Evolutionary conservation across 2,329 filamentous ascomycete species (phyloP), one percentile per base, ranked within the genome.

Genomic region (Paecilomyces dactylethromorphus): DNA sequence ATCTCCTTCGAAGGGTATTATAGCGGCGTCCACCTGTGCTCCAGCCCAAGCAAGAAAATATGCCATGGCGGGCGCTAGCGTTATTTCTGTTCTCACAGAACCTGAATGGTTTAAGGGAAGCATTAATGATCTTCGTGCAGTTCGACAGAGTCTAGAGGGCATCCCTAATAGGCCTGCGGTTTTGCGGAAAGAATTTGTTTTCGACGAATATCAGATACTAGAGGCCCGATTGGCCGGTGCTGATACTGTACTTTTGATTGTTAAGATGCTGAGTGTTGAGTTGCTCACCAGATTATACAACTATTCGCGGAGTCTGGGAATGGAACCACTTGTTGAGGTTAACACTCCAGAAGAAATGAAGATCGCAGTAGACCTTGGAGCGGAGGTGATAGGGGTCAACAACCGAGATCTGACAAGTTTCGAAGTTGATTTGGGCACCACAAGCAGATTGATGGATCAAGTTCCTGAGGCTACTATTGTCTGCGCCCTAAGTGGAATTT

Each of bases 101-200:
- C 94, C 95, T 0, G 90, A 97, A 70, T 99, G 94, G 94, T 99
- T 99, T 81, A 97, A 97, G 78, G 94, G 94, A 54, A 96, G 89
- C 74, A 92, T 99, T 61, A 93, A 99, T 59, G 94, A 99, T 71
- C 79, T 99, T 57, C 86, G 90, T 60, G 86, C 88, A 33, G 94
- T 97, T 31, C 86, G 94, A 52, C 90, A 93, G 74, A 92, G 90
- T 54, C 79, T 99, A n/a, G 86, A 92, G 66, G 88, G 89, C 12
- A 92, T 99, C 87, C 88, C 91, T 1, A 95, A 97, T 71, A 84
- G 94, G 56, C 95, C 94, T 2, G 95, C 93, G 1, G 84, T 99
- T 12, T 79, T 99, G 31, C 87, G 95, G 24, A 99, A 99, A 72
- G 94, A 99, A 67, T 99, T 99, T 69, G 87, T 99, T 49, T 99